phyloP scores from a whole-genome alignment of 106 monocot species.

The Acanthochlamys bracteata region DNA sequence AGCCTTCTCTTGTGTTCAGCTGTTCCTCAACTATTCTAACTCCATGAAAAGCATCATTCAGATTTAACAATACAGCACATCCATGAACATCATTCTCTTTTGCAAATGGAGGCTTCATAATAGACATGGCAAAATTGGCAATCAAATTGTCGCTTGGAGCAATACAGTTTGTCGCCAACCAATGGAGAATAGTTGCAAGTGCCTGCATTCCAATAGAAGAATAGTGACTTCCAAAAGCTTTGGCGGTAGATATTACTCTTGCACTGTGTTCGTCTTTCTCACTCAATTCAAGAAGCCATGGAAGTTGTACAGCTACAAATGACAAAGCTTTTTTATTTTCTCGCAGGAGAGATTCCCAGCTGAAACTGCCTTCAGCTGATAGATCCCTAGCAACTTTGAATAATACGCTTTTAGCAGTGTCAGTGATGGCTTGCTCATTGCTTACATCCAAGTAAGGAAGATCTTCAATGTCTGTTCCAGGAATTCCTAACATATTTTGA shows the following conservation, averaged over 20 bases:
- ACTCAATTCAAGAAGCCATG: constrained; percentile 73
- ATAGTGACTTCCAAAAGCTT: constrained; percentile 16
- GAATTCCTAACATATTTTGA: constrained; percentile 31
- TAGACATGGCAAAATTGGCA: constrained; percentile 48
- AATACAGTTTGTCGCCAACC: constrained; percentile 66
- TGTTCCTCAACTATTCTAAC: constrained; percentile 73
- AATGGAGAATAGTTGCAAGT: constrained; percentile 38
- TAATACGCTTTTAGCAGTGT: constrained; percentile 30
- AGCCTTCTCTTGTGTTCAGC: constrained; percentile 44
- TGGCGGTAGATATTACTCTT: constrained; percentile 18
- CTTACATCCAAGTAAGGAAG: background rate
- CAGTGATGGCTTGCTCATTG: constrained; percentile 23
- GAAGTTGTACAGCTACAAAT: constrained; percentile 67
- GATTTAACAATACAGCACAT: constrained; percentile 73
- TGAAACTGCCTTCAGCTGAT: constrained; percentile 24
- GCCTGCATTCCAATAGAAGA: constrained; percentile 59
- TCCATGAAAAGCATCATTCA: constrained; percentile 67
- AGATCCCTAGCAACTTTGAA: constrained; percentile 33
- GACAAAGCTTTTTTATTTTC: constrained; percentile 47
- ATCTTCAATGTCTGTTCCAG: background rate
- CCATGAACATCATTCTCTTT: constrained; percentile 67
- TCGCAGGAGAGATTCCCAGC: constrained; percentile 37
- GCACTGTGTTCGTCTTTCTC: constrained; percentile 38
- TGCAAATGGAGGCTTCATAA: constrained; percentile 54
- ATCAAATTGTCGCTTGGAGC: constrained; percentile 75